A percentile compares a stretch with the other conserved stretches of the same genome.
These are phyloP conservation scores for Phytophthora fragariae DNA, from an alignment of 352 stramenopile genomes.

Conservation along the genomic window DNA sequence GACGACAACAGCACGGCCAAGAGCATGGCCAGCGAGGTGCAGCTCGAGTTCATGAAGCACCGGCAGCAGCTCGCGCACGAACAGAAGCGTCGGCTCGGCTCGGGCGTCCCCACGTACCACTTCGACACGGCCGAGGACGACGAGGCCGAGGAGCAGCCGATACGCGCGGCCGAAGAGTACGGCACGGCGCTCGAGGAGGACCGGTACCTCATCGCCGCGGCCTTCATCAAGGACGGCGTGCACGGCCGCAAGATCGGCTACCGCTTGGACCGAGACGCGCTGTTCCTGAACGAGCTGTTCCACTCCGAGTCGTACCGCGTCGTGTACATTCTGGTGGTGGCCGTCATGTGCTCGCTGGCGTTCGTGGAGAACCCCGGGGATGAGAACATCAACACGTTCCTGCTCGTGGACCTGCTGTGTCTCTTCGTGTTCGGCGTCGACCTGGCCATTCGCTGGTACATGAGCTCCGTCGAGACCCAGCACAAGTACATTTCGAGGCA, in stretches of 20 bases:
- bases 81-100: constrained; percentile 45
- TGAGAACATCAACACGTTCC: constrained; percentile 56
- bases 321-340: constrained; percentile 77
- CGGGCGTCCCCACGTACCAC: constrained; percentile 50
- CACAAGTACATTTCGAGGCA: constrained; percentile 78
- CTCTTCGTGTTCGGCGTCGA: constrained; percentile 70
- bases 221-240: constrained; percentile 84
- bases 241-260: constrained; percentile 89
- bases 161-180: constrained; percentile 41
- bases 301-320: constrained; percentile 75
- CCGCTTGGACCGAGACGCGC: constrained; percentile 69
- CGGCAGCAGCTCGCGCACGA: constrained; percentile 56
- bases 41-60: constrained; percentile 73
- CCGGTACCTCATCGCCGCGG: constrained; percentile 77
- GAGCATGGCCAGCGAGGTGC: constrained; percentile 84
- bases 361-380: constrained; percentile 71
- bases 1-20: constrained; percentile 86
- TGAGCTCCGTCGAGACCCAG: constrained; percentile 86
- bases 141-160: constrained; percentile 35
- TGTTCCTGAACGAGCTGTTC: constrained; percentile 78
- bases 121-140: constrained; percentile 33
- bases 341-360: constrained; percentile 67
- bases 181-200: constrained; percentile 56
- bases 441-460: constrained; percentile 79
- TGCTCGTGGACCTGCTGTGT: constrained; percentile 73